phyloP scores from a whole-genome alignment of 257 asterid species.

The Perilla frutescens region DNA sequence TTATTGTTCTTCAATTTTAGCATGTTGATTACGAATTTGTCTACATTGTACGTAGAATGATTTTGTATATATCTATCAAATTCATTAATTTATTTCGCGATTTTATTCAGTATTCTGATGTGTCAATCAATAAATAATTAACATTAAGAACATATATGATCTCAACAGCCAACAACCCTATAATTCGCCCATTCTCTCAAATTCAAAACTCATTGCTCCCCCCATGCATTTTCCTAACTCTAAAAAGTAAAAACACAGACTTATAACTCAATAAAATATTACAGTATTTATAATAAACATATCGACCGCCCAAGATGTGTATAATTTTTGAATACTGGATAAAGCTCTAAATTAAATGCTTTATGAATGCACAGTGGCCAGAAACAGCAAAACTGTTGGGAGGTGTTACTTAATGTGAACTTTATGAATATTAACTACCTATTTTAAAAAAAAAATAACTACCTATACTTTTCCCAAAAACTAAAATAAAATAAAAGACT shows the following conservation, averaged over 20 bases:
- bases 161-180: too few relatives aligned
- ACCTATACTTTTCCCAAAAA: neutral
- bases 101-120: neutral
- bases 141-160: too few relatives aligned
- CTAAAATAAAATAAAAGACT: neutral
- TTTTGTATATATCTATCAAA: too few relatives aligned
- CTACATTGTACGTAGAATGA: neutral
- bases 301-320: neutral
- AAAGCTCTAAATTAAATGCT: neutral
- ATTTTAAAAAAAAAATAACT: too few relatives aligned
- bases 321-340: neutral
- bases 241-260: too few relatives aligned
- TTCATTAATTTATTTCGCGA: neutral
- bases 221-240: too few relatives aligned
- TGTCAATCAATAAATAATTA: neutral
- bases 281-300: too few relatives aligned
- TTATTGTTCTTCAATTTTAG: neutral
- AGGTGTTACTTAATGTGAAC: constrained; percentile 1
- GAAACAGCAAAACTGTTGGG: neutral
- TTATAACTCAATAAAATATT: too few relatives aligned
- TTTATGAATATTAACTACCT: constrained; percentile 21
- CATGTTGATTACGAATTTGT: neutral
- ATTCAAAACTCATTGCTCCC: too few relatives aligned
- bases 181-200: too few relatives aligned
- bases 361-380: neutral